Percentiles rank a stretch among this genome's conserved stretches.
Conservation (phyloP, 116 monocot genomes). For the Zostera marina region DNA sequence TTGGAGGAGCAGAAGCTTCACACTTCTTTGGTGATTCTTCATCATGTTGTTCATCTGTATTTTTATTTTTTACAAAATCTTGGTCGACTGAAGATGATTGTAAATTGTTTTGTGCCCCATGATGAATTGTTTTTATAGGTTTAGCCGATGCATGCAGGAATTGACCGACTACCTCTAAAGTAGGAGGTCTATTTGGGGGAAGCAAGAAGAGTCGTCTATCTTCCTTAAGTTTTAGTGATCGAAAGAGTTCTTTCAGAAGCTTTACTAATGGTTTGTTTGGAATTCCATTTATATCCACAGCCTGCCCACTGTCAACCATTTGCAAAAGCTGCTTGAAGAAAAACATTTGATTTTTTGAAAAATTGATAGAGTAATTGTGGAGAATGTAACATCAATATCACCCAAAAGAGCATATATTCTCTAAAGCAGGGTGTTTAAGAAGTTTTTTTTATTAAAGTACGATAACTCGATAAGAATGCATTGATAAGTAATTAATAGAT, state of each 20-base stretch:
- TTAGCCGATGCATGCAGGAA: conserved; percentile 12
- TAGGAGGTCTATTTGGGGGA: conserved; percentile 26
- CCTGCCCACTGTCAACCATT: conserved; percentile 88
- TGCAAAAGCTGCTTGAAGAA: conserved; percentile 56
- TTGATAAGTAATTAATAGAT: too few species aligned
- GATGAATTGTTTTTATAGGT: background rate
- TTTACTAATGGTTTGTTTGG: conserved; percentile 42
- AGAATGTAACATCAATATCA: background rate
- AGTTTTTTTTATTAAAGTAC: too few species aligned
- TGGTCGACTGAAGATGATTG: conserved; percentile 2
- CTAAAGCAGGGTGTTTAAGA: background rate
- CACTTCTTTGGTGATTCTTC: conserved; percentile 11
- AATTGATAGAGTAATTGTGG: background rate
- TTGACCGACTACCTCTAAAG: conserved; percentile 34
- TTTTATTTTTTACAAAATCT: conserved; percentile 11
- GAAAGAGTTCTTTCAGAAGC: conserved; percentile 56
- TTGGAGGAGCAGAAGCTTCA: conserved; percentile 19
- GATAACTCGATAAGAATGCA: too few species aligned
- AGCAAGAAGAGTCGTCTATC: conserved; percentile 35
- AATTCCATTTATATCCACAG: conserved; percentile 73
- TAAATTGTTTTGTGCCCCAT: conserved; percentile 4
- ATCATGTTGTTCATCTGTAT: conserved; percentile 4
- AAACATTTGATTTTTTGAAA: background rate
- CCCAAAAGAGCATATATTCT: background rate
- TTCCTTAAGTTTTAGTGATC: conserved; percentile 42